Conservation (phyloP, 2,329 filamentous ascomycete species). For the Fusarium paranaense region DNA sequence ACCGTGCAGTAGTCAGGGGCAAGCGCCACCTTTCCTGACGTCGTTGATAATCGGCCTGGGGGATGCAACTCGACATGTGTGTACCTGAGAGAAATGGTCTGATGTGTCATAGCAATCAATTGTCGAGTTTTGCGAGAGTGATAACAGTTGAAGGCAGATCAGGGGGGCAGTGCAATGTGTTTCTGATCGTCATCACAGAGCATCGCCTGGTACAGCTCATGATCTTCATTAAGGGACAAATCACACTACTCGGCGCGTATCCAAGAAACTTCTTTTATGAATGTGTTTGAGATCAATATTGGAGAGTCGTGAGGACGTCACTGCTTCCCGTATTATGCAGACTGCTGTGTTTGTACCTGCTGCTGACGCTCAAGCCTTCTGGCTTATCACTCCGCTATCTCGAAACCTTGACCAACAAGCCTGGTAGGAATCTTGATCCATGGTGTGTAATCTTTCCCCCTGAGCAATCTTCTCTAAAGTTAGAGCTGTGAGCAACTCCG, state of each 20-base stretch:
- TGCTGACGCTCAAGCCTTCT: neutral
- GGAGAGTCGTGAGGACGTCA: neutral
- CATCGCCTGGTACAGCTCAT: neutral
- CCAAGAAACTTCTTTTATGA: neutral
- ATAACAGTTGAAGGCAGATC: neutral
- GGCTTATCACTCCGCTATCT: neutral
- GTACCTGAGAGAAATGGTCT: neutral
- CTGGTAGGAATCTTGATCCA: neutral
- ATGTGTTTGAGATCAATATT: neutral
- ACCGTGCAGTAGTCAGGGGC: neutral
- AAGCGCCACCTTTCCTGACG: neutral
- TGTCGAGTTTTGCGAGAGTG: neutral
- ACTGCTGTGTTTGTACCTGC: neutral
- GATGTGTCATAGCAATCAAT: neutral
- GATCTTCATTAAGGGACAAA: neutral
- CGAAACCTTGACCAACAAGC: neutral
- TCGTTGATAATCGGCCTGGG: neutral
- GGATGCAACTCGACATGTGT: neutral
- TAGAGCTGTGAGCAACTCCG: neutral
- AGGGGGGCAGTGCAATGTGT: neutral
- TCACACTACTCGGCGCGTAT: neutral
- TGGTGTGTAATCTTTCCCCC: neutral
- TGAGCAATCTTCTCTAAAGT: neutral
- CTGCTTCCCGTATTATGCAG: neutral
- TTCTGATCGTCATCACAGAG: neutral